Evolutionary conservation across 176 grass and related monocot genomes (phyloP), one percentile per base, ranked within the genome.

Genomic region (Bolboschoenus planiculmis): DNA sequence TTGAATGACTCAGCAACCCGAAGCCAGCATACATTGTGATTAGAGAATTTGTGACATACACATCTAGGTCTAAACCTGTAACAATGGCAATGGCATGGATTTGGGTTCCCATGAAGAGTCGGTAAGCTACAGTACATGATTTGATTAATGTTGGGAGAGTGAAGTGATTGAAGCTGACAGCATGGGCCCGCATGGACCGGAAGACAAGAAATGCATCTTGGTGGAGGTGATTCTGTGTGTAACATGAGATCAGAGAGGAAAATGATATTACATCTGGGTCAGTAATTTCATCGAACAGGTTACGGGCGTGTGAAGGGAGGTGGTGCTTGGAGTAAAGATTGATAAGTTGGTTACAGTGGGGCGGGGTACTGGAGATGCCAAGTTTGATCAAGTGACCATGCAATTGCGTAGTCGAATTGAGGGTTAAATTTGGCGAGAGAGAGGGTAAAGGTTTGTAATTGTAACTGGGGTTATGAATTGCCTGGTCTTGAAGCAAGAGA

Each of bases 241-340:
- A 94, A 63, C 90, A 86, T 29, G 92, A 91, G 73, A 98, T 90
- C 76, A 94, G 92, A 30, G 95, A 91, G 34, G 92, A 94, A 89
- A 91, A 98, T 23, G 90, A 79, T 42, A 92, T 83, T 30, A 91
- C 85, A 86, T 87, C 83, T 62, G 85, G 90, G 16, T 88, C 57
- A 9, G 85, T 79, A 42, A 87, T 89, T 94, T 94, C 90, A 82
- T 97, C 87, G 83, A 97, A 97, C 92, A 97, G 72, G 81, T 87
- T 83, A 72, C 88, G 87, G 10, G 95, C 88, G 43, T 26, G 47
- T 2, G n/a, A 16, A 8, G 92, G 85, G 59, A 86, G 55, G 83
- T 78, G 81, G 85, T 87, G 92, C 58, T 70, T 80, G 2, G 90
- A 87, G 79, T 92, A 94, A 33, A 97, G 77, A 7, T 83, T 57